Evolutionary conservation across 2,329 filamentous ascomycete species (phyloP).

Genomic region (Mariannaea sp.): DNA sequence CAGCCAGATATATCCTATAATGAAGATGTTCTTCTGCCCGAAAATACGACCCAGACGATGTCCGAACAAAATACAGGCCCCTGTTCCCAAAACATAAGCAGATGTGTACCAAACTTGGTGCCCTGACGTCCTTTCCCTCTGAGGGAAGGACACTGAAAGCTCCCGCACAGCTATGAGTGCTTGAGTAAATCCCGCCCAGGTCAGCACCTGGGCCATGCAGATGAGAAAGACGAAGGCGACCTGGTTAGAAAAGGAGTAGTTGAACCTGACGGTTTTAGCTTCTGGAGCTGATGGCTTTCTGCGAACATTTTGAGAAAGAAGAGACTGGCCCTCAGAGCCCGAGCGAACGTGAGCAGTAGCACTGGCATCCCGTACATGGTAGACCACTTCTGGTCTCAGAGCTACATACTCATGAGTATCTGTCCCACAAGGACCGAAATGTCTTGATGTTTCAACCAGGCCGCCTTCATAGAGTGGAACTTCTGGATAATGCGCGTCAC

Average conservation of each 20-base stretch:
- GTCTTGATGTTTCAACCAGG: slow-evolving; percentile 32
- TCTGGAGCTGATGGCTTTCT: slow-evolving; percentile 34
- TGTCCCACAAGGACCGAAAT: slow-evolving; percentile 32
- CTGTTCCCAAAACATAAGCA: slow-evolving; percentile 32
- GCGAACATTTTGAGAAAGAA: slow-evolving; percentile 20
- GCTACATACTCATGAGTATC: slow-evolving; percentile 30
- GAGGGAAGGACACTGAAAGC: slow-evolving; percentile 30
- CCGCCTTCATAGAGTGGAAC: slow-evolving; percentile 29
- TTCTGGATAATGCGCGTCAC: slow-evolving; percentile 8
- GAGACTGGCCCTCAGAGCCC: slow-evolving; percentile 26
- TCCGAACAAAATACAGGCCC: slow-evolving; percentile 27
- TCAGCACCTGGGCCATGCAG: slow-evolving; percentile 34
- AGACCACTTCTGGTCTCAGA: slow-evolving; percentile 28
- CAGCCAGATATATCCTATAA: slow-evolving; percentile 35
- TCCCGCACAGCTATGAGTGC: slow-evolving; percentile 29
- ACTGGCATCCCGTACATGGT: slow-evolving; percentile 23
- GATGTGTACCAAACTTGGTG: slow-evolving; percentile 34
- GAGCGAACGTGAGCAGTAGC: slow-evolving; percentile 30
- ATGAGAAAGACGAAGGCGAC: slow-evolving; percentile 33
- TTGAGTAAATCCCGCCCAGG: slow-evolving; percentile 33
- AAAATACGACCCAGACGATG: slow-evolving; percentile 34
- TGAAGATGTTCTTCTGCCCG: slow-evolving; percentile 31
- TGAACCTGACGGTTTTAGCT: slow-evolving; percentile 34
- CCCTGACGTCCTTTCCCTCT: slow-evolving; percentile 26
- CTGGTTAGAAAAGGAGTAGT: slow-evolving; percentile 34